Base-by-base conservation (phyloP, 345 rosid species). In the Salix udensis region DNA sequence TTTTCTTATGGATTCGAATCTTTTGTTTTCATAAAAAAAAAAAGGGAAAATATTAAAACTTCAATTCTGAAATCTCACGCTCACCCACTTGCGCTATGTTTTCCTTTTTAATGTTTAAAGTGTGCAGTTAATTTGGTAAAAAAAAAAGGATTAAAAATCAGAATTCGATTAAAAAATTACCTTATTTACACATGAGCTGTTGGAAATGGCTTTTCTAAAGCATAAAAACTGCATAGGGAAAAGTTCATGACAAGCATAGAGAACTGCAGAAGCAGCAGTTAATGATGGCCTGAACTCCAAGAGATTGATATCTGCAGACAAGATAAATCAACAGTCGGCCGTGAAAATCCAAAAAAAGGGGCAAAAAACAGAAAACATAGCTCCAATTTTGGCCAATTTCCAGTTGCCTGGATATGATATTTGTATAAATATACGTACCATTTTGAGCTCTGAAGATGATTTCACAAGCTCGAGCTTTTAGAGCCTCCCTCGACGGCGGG, bases 251-350 rank as follows among this genome's bases (percentile, higher is more conserved):
- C 88, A 84, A 69, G 89, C 89, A 70, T 74, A 66, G 82, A 94
- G 92, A 81, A 91, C 86, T 9, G 97, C 85, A 15, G 98, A 86
- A 23, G 91, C 97, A 36, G 95, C 92, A 7, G 86, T 78, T 23
- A 88, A 74, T 21, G 98, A 94, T 74, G 98, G 92, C 87, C 88
- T 94, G 87, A 91, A 90, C 82, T 82, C 88, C 40, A 90, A 71
- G 74, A 89, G 72, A 72, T 76, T 81, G 52, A 82, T 73, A 71
- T 88, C 98, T 94, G 88, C 75, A 80, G 5, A 60, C 48, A 65
- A 46, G 6, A 19, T 1, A 36, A 7, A 26, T 11, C 37, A 55
- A 42, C 4, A 66, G 44, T 23, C 13, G 16, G 9, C n/a, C 12
- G 18, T 18, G 31, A 65, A 50, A 1, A 34, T 50, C 16, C 67